A percentile compares a stretch with the other conserved stretches of the same genome.
Conservation (phyloP, 768 basidiomycete genomes). For the Serpula lacrymans region DNA sequence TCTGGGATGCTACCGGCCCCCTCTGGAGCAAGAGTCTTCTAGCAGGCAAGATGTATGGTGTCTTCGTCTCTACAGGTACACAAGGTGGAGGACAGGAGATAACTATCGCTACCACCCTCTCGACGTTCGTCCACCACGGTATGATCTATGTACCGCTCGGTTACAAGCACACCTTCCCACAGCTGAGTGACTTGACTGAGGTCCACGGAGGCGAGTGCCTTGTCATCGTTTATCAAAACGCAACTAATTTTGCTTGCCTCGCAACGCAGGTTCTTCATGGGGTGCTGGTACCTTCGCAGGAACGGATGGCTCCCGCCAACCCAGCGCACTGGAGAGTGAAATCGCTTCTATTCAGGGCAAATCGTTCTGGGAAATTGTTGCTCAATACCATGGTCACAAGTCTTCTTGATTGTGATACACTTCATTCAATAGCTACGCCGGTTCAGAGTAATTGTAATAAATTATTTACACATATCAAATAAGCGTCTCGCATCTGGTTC, state of each 20-base stretch:
- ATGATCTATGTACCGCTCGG: constrained; percentile 52
- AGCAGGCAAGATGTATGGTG: constrained; percentile 43
- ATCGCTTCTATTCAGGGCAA: constrained; percentile 58
- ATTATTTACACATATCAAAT: no score
- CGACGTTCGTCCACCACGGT: constrained; percentile 55
- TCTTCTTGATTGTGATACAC: no score
- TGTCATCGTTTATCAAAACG: background rate
- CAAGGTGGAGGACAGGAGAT: constrained; percentile 49
- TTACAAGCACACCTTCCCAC: constrained; percentile 40
- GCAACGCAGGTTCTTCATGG: constrained; percentile 64
- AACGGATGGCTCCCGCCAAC: constrained; percentile 56
- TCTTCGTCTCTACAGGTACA: constrained; percentile 43
- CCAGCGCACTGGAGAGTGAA: constrained; percentile 52
- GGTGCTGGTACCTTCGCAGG: constrained; percentile 72
- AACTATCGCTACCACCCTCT: constrained; percentile 34
- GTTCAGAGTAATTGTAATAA: no score
- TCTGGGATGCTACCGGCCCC: constrained; percentile 51
- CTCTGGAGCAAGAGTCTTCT: constrained; percentile 41
- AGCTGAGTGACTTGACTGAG: constrained; percentile 38
- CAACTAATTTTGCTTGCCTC: background rate
- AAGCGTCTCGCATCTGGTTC: no score
- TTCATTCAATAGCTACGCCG: no score
- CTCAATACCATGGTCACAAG: constrained; percentile 27
- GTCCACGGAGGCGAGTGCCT: constrained; percentile 42
- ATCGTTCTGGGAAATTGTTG: constrained; percentile 47